Evolutionary conservation across 306 rosid genomes (phyloP).

Genomic region (Lablab purpureus): DNA sequence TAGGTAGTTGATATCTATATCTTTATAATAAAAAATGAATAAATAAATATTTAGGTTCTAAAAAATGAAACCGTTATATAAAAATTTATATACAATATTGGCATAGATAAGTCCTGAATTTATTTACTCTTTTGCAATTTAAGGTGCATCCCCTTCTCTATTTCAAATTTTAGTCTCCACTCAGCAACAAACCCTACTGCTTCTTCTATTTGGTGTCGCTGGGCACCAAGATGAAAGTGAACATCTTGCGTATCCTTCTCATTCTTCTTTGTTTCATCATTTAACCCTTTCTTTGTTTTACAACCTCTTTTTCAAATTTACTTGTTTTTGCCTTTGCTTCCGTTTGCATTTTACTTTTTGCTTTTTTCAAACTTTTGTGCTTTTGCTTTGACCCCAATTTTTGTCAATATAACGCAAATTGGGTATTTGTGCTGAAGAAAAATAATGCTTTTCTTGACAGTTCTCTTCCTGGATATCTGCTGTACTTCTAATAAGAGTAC

Average conservation of each 20-base stretch:
- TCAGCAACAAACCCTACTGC: slow-evolving; percentile 17
- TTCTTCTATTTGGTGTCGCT: background rate
- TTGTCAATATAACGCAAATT: slow-evolving; percentile 9
- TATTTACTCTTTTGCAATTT: too few relatives aligned
- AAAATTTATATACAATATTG: too few relatives aligned
- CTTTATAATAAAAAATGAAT: too few relatives aligned
- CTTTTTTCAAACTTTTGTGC: slow-evolving; percentile 31
- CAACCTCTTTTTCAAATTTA: background rate
- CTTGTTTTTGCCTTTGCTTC: background rate
- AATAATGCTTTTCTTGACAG: background rate
- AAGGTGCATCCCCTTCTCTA: too few relatives aligned
- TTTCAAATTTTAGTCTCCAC: background rate
- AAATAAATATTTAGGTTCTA: too few relatives aligned
- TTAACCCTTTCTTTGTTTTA: background rate
- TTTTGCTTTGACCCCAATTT: slow-evolving; percentile 6
- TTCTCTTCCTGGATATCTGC: background rate
- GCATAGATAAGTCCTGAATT: too few relatives aligned
- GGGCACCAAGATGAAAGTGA: slow-evolving; percentile 61
- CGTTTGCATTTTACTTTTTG: background rate
- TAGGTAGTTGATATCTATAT: too few relatives aligned
- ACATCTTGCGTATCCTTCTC: slow-evolving; percentile 32
- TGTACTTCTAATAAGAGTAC: background rate
- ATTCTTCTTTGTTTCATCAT: background rate
- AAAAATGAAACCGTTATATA: too few relatives aligned
- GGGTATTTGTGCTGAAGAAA: background rate